Conservation (phyloP, 495 filamentous ascomycete species). For the Sabuloglossum arenarium region DNA sequence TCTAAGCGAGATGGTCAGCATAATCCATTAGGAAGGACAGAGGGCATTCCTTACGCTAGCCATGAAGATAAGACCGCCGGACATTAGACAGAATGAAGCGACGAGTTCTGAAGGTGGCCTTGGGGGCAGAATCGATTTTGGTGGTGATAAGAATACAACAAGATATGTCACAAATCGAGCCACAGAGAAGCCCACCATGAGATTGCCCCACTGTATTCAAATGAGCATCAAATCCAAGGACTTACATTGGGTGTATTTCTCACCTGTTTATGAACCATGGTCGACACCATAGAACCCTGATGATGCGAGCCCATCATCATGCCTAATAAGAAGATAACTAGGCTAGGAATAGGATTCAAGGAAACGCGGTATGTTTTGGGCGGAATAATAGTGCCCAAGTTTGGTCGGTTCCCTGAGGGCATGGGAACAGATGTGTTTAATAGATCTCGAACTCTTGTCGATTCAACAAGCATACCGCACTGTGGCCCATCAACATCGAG, state of each 20-base stretch:
- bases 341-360: slow-evolving; percentile 73
- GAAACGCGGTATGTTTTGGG: slow-evolving; percentile 55
- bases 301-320: slow-evolving; percentile 92
- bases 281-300: slow-evolving; percentile 63
- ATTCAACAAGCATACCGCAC: slow-evolving; percentile 91
- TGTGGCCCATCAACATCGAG: slow-evolving; percentile 15
- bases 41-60: slow-evolving; percentile 38
- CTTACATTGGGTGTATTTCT: not conserved
- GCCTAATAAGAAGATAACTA: slow-evolving; percentile 70
- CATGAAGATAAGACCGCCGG: slow-evolving; percentile 87
- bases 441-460: slow-evolving; percentile 40
- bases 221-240: not conserved
- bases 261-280: slow-evolving; percentile 71
- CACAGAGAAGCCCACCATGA: slow-evolving; percentile 63
- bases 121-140: slow-evolving; percentile 60
- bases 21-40: not conserved
- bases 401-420: slow-evolving; percentile 8
- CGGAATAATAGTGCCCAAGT: slow-evolving; percentile 20
- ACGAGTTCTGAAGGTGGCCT: slow-evolving; percentile 84
- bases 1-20: slow-evolving; percentile 19
- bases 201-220: slow-evolving; percentile 44
- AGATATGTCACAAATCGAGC: slow-evolving; percentile 66
- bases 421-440: slow-evolving; percentile 41
- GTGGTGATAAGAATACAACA: slow-evolving; percentile 59
- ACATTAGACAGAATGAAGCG: slow-evolving; percentile 65